Conservation (phyloP, 352 stramenopile genomes). For the Thraustotheca clavata region DNA sequence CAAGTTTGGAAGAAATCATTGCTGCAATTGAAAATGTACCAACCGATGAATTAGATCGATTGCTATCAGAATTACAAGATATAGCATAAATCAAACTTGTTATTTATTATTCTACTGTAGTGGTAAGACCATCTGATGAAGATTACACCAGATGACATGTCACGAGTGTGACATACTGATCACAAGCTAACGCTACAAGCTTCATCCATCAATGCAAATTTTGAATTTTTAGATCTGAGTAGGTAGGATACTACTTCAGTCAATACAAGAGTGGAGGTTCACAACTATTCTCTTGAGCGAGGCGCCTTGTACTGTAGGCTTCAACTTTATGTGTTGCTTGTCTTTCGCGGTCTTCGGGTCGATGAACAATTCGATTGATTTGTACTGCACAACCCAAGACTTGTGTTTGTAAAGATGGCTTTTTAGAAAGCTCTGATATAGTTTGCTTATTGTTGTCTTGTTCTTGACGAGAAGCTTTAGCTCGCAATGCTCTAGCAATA, state of each 20-base stretch:
- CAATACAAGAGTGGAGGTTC: background rate
- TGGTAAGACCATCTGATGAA: background rate
- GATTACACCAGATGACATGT: background rate
- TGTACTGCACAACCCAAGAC: background rate
- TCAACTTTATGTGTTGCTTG: background rate
- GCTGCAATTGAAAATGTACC: background rate
- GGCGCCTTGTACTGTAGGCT: background rate
- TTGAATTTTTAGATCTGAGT: background rate
- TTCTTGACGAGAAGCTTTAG: slow-evolving; percentile 33
- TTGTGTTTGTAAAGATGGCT: background rate
- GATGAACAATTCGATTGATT: slow-evolving; percentile 7
- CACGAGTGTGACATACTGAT: background rate
- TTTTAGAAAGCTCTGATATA: background rate
- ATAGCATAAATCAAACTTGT: background rate
- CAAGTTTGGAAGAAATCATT: background rate
- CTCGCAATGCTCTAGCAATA: slow-evolving; percentile 26
- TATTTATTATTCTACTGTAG: background rate
- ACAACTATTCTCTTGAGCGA: background rate
- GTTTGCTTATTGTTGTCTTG: background rate
- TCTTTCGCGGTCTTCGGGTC: background rate
- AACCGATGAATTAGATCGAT: background rate
- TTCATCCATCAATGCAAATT: background rate
- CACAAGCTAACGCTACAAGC: background rate
- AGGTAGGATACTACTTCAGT: background rate
- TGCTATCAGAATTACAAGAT: background rate